Conservation (phyloP, 2,329 filamentous ascomycete genomes). For the Colletotrichum gloeosporioides region DNA sequence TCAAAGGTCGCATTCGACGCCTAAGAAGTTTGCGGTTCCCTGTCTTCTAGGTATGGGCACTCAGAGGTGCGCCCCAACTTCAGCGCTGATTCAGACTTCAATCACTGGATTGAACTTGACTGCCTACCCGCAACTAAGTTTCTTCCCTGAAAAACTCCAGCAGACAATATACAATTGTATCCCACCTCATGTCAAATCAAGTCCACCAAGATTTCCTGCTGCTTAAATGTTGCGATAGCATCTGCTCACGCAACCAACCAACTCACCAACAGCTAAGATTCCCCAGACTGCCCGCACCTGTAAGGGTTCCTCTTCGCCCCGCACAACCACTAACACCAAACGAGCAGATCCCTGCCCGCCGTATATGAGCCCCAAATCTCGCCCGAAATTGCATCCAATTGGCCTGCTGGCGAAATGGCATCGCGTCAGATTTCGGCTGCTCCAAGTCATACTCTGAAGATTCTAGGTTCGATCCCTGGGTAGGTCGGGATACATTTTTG, state of each 20-base stretch:
- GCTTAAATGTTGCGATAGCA: no score
- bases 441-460: neutral
- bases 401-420: slow-evolving; percentile 14
- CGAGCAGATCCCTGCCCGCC: neutral
- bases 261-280: neutral
- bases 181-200: neutral
- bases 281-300: neutral
- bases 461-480: slow-evolving; percentile 10
- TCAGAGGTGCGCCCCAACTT: neutral
- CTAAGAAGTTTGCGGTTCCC: neutral
- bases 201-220: no score
- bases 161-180: fast-evolving
- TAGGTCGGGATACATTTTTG: neutral
- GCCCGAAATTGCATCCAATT: neutral
- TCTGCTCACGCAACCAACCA: no score
- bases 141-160: fast-evolving
- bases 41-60: no score
- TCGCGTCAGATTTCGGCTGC: slow-evolving; percentile 9
- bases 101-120: neutral
- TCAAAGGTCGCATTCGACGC: fast-evolving
- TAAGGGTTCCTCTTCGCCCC: neutral
- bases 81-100: neutral
- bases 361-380: neutral
- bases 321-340: neutral
- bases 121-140: neutral